Conservation (phyloP, 345 rosid genomes). For the Sonneratia alba region DNA sequence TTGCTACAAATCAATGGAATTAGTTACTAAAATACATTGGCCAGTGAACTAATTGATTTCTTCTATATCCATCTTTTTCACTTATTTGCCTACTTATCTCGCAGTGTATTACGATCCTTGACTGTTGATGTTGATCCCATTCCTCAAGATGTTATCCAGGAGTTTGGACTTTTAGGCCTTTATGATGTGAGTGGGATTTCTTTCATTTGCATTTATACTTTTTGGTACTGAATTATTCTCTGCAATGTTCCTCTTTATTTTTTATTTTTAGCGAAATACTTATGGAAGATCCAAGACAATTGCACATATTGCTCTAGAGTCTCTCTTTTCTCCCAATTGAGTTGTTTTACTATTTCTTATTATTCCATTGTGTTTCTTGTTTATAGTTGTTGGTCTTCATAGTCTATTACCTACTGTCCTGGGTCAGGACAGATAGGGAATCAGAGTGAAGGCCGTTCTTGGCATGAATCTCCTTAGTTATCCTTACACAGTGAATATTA, state of each 20-base stretch:
- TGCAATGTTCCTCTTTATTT: neutral
- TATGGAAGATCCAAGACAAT: neutral
- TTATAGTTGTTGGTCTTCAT: neutral
- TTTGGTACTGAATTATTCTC: neutral
- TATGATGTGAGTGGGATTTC: constrained; percentile 46
- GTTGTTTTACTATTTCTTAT: neutral
- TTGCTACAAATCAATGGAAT: neutral
- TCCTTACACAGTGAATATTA: neutral
- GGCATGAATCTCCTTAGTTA: neutral
- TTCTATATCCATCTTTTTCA: neutral
- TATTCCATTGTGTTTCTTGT: neutral
- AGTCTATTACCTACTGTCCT: neutral
- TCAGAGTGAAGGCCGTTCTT: neutral
- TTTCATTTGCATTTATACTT: neutral
- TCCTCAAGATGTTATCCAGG: constrained; percentile 55
- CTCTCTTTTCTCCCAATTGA: neutral
- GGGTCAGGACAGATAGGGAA: neutral
- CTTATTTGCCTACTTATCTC: neutral
- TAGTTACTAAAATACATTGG: neutral
- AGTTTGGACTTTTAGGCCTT: constrained; percentile 64
- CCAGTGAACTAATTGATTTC: neutral
- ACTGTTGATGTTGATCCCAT: constrained; percentile 60
- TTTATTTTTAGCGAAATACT: too few species aligned
- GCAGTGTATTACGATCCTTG: constrained; percentile 53
- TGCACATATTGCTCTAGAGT: neutral